These are phyloP conservation scores for Myochromella boudieri DNA, from an alignment of 768 basidiomycete species.

Conservation along the genomic window DNA sequence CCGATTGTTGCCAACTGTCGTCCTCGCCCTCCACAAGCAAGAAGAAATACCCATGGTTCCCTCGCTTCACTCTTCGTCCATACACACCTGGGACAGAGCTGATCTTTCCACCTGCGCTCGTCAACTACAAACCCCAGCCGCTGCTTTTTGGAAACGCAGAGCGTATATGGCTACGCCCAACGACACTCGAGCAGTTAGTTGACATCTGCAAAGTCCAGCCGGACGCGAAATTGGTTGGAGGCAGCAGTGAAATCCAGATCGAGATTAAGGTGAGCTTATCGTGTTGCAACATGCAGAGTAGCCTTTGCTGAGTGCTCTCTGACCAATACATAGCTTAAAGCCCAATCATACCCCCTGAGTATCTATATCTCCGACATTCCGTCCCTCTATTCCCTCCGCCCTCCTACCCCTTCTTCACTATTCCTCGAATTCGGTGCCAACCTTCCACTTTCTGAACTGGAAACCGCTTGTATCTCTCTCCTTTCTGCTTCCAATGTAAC, in stretches of 20 bases:
- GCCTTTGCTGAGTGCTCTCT: too few relatives aligned
- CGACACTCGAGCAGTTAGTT: constrained; percentile 12
- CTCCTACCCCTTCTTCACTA: constrained; percentile 2
- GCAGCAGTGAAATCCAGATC: constrained; percentile 17
- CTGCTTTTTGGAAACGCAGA: constrained; percentile 13
- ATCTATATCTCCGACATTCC: constrained; percentile 16
- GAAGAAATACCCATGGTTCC: constrained; percentile 13
- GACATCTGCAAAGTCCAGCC: constrained; percentile 8
- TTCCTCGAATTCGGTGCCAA: constrained; percentile 15
- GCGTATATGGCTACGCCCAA: constrained; percentile 14
- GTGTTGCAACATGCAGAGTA: background rate
- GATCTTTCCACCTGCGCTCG: constrained; percentile 14
- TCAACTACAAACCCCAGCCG: constrained; percentile 9
- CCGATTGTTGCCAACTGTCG: constrained; percentile 17
- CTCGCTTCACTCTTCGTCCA: constrained; percentile 16
- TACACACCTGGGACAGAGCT: constrained; percentile 16
- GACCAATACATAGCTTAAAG: constrained; percentile 6
- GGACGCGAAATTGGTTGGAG: constrained; percentile 13
- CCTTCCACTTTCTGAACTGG: constrained; percentile 15
- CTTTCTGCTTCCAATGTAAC: background rate
- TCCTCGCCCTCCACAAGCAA: constrained; percentile 1
- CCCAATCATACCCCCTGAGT: constrained; percentile 15
- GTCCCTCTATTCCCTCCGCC: constrained; percentile 7
- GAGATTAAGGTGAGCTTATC: constrained; percentile 12
- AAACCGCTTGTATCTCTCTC: constrained; percentile 8